phyloP scores from a whole-genome alignment of 192 early-diverging fungal species.

The Linnemannia schmuckeri region DNA sequence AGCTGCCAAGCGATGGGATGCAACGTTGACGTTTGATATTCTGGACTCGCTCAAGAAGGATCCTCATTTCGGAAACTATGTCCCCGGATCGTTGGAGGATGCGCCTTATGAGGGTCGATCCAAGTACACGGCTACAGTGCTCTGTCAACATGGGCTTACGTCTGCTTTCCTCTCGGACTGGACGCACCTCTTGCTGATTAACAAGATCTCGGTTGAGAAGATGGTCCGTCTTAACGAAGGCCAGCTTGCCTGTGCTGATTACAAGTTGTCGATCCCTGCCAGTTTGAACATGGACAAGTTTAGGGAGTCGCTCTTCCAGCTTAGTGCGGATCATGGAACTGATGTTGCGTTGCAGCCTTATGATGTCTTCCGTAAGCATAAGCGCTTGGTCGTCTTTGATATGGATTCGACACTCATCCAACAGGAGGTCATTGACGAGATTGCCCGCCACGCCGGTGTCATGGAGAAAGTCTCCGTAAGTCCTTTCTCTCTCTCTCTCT shows the following conservation, averaged over 20 bases:
- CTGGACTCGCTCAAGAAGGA: constrained; percentile 64
- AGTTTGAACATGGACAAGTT: constrained; percentile 75
- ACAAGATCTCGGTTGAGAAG: constrained; percentile 89
- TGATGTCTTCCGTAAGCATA: constrained; percentile 89
- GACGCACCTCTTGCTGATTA: constrained; percentile 80
- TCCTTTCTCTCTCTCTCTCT: constrained; percentile 16
- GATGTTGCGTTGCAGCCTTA: constrained; percentile 92
- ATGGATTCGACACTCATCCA: constrained; percentile 99
- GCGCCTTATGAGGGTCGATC: constrained; percentile 87
- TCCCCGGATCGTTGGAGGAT: constrained; percentile 76
- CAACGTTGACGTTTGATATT: constrained; percentile 86
- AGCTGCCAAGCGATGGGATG: constrained; percentile 89
- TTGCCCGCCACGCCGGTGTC: constrained; percentile 92
- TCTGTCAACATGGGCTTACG: constrained; percentile 86
- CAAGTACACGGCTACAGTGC: constrained; percentile 89
- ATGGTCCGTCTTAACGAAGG: constrained; percentile 85
- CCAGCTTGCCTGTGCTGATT: constrained; percentile 82
- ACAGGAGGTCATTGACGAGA: constrained; percentile 99
- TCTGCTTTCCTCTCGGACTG: constrained; percentile 85
- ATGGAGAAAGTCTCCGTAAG: constrained; percentile 90
- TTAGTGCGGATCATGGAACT: constrained; percentile 77
- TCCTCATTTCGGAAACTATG: constrained; percentile 51
- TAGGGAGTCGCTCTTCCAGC: constrained; percentile 76
- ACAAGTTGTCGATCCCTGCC: constrained; percentile 83
- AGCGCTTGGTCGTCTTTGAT: constrained; percentile 97